A percentile compares a stretch with the other conserved stretches of the same genome.
Evolutionary conservation across 441 rosid species (phyloP).

Genomic region (Mallotus japonicus): DNA sequence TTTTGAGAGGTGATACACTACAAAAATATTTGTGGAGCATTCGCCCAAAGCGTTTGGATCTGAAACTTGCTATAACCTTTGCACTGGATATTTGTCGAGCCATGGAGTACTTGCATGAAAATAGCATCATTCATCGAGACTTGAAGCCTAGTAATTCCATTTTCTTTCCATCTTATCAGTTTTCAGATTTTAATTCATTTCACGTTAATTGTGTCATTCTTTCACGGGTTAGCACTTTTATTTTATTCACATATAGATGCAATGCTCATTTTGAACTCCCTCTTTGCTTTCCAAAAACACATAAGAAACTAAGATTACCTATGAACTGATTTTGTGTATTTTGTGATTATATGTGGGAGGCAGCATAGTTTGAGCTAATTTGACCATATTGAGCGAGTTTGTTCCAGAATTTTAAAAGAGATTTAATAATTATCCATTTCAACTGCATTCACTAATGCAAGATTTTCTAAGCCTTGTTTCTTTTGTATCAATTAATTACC

Average conservation of each 20-base stretch:
- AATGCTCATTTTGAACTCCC: neutral
- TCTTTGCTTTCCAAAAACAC: neutral
- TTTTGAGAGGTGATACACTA: slow-evolving; percentile 48
- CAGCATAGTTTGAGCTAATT: neutral
- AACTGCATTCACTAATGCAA: neutral
- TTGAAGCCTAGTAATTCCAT: slow-evolving; percentile 58
- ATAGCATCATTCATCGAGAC: slow-evolving; percentile 73
- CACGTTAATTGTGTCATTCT: neutral
- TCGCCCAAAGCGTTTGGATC: slow-evolving; percentile 43
- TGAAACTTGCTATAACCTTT: slow-evolving; percentile 37
- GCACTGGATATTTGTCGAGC: slow-evolving; percentile 64
- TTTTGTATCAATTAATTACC: neutral
- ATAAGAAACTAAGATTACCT: neutral
- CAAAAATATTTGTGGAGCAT: slow-evolving; percentile 44
- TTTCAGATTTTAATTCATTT: slow-evolving; percentile 1
- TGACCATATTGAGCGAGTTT: neutral
- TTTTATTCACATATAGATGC: neutral
- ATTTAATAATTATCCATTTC: neutral
- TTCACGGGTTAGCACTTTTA: neutral
- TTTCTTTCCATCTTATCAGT: neutral
- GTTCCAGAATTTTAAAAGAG: neutral
- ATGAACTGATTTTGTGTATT: neutral
- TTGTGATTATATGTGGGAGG: neutral
- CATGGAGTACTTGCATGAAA: slow-evolving; percentile 66
- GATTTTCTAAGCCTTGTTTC: neutral